A percentile compares a stretch with the other conserved stretches of the same genome.
Evolutionary conservation across 2,329 filamentous ascomycete genomes (phyloP).

Genomic region (Fusarium torulosum): DNA sequence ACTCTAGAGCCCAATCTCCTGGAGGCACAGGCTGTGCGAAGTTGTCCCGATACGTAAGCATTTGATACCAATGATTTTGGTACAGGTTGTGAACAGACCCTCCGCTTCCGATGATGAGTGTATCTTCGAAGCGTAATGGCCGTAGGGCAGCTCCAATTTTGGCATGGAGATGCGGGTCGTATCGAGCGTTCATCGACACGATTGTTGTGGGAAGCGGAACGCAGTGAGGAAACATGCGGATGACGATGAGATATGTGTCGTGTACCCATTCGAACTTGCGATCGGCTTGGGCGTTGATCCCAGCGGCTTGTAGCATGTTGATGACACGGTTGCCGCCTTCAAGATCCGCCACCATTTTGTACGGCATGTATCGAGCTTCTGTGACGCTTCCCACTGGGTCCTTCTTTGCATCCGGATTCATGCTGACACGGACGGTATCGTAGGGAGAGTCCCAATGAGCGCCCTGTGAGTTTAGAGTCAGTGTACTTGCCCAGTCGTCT

Average conservation of each 20-base stretch:
- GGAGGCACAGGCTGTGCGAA: conserved; percentile 28
- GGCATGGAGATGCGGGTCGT: conserved; percentile 38
- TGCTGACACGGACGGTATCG: conserved; percentile 69
- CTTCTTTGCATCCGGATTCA: conserved; percentile 70
- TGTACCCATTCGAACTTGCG: conserved; percentile 76
- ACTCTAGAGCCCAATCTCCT: conserved; percentile 68
- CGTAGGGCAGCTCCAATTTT: conserved; percentile 34
- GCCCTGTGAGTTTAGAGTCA: not conserved
- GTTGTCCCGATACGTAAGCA: conserved; percentile 58
- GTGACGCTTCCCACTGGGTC: conserved; percentile 75
- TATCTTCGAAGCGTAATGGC: conserved; percentile 13
- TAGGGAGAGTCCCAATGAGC: conserved; percentile 74
- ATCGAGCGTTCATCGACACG: conserved; percentile 39
- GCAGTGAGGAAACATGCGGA: conserved; percentile 73
- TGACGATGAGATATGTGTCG: conserved; percentile 76
- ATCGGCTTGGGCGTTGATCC: conserved; percentile 67
- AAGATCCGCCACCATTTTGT: conserved; percentile 72
- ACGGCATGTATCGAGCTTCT: conserved; percentile 72
- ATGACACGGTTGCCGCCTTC: conserved; percentile 63
- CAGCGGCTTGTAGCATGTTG: conserved; percentile 59
- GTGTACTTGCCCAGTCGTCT: no score
- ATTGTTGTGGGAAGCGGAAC: conserved; percentile 71
- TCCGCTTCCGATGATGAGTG: conserved; percentile 68
- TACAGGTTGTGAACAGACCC: conserved; percentile 79
- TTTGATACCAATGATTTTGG: conserved; percentile 73